These are phyloP conservation scores for Petunia hybrid DNA, from an alignment of 305 asterid genomes.

Conservation along the genomic window DNA sequence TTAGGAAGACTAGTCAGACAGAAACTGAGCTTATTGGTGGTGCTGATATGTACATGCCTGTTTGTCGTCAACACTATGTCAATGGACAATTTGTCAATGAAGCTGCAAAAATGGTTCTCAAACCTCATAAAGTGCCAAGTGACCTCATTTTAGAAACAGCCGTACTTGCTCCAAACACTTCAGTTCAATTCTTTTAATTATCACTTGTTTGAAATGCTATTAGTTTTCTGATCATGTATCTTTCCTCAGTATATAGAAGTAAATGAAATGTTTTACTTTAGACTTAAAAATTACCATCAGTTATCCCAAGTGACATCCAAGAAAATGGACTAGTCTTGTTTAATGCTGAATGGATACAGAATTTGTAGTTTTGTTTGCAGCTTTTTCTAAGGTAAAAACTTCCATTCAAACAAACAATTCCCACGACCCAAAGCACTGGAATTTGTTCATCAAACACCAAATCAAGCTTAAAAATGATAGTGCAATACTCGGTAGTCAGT, in stretches of 20 bases:
- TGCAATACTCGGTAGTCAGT: constrained; percentile 35
- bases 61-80: constrained; percentile 78
- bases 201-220: background rate
- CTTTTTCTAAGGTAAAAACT: too few relatives aligned
- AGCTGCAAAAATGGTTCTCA: constrained; percentile 32
- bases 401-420: background rate
- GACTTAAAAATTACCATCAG: too few relatives aligned
- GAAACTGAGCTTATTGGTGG: constrained; percentile 84
- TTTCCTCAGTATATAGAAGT: background rate
- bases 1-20: constrained; percentile 63
- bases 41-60: constrained; percentile 86
- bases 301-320: too few relatives aligned
- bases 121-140: constrained; percentile 7
- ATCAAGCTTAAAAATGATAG: constrained; percentile 41
- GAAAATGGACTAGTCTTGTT: too few relatives aligned
- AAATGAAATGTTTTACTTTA: background rate
- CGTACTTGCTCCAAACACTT: background rate
- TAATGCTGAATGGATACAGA: too few relatives aligned
- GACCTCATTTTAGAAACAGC: background rate
- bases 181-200: background rate
- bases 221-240: constrained; percentile 7
- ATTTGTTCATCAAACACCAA: constrained; percentile 38
- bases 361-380: too few relatives aligned
- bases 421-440: constrained; percentile 40
- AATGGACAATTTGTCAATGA: constrained; percentile 36